Evolutionary conservation across 495 filamentous ascomycete species (phyloP), one percentile per base, ranked within the genome.

Genomic region (Lichina pygmaea): DNA sequence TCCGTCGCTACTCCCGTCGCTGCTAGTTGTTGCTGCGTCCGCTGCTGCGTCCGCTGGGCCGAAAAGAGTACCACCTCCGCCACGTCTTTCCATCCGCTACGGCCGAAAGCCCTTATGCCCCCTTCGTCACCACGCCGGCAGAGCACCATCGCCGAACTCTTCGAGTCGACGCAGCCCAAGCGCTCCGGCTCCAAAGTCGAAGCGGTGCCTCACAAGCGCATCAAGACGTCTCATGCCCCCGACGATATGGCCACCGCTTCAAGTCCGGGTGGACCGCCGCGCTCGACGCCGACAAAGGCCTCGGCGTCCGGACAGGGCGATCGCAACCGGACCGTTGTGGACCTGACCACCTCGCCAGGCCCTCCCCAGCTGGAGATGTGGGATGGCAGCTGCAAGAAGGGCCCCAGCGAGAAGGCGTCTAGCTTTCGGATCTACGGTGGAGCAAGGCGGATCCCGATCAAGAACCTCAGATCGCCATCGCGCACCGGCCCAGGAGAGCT

Each of bases 371-470:
- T 24, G 24, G 24, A 24, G 24, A 24, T 24, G 24, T 24, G 24
- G 24, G 24, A 24, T 24, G 24, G 24, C 24, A 24, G 24, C 24
- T 24, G 24, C 24, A 24, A 24, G 24, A 24, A 24, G 24, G 24
- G 24, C 24, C 24, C 24, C 24, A 24, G 24, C 24, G 24, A 24
- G 24, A 24, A 17, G n/a, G 32, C 43, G 3, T 48, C 58, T 12
- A 58, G 56, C 48, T 64, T 74, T 48, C 65, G 72, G 51, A 64
- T 71, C 8, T 66, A 71, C 48, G 57, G 57, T 6, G 78, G 79
- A 16, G 66, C 80, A n/a, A 83, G 78, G 62, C 86, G 75, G 59
- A 68, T 97, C 9, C 67, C 78, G 2, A 75, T 95, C 45, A 91
- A 89, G 68, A 93, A 93, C 54, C 66, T 93, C 49, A 72, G 77